These are phyloP conservation scores for Apiotrichum akiyoshidainum DNA, from an alignment of 1,284 basidiomycete species.

Conservation along the genomic window DNA sequence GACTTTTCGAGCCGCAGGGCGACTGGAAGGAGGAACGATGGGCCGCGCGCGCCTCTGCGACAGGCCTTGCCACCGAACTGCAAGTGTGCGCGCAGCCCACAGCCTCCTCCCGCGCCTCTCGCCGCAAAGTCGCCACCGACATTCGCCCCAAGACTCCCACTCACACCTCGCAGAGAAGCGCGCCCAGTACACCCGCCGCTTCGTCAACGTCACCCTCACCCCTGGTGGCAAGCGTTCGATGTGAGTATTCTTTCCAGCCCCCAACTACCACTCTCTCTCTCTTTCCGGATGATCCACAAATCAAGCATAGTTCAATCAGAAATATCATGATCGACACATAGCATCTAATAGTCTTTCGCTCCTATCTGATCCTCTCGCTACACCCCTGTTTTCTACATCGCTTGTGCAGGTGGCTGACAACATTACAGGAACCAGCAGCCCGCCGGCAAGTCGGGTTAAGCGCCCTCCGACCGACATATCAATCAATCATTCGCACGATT, in stretches of 20 bases:
- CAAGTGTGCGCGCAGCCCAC: no score
- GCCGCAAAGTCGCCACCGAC: no score
- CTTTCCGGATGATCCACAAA: conserved; percentile 61
- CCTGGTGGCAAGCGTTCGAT: conserved; percentile 93
- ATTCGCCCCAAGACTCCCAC: not conserved
- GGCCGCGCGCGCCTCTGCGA: no score
- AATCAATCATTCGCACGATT: conserved; percentile 2
- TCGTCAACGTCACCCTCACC: conserved; percentile 85
- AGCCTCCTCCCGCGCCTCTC: no score
- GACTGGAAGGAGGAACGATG: no score
- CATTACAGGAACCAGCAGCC: conserved; percentile 48
- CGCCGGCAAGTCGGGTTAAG: conserved; percentile 50
- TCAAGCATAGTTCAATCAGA: conserved; percentile 92
- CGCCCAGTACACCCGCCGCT: conserved; percentile 65
- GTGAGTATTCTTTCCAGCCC: conserved; percentile 59
- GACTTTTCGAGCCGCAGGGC: no score
- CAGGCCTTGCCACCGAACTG: not conserved
- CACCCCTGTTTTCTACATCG: conserved; percentile 8
- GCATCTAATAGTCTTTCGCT: conserved; percentile 85
- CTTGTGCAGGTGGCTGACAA: conserved; percentile 14
- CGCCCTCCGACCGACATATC: conserved; percentile 11
- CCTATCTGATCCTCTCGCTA: conserved; percentile 67
- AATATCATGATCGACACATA: conserved; percentile 62
- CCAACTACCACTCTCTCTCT: not conserved
- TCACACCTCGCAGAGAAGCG: conserved; percentile 64